These are phyloP conservation scores for Hirschioporus abietinus DNA, from an alignment of 768 basidiomycete genomes.

Conservation along the genomic window DNA sequence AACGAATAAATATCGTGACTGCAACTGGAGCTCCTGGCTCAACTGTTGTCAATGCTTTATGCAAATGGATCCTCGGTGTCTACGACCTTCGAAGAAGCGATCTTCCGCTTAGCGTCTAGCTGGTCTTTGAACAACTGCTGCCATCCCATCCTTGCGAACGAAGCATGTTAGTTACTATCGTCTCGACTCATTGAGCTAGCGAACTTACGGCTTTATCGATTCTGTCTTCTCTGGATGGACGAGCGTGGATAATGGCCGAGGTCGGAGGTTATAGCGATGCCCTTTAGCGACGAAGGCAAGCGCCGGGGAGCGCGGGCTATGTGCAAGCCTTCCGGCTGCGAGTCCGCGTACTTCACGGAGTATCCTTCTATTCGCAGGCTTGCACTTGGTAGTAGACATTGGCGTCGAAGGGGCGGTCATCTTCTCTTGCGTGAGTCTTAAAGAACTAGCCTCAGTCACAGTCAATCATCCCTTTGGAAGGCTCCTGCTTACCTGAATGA, in stretches of 20 bases:
- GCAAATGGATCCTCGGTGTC: neutral
- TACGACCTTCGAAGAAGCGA: neutral
- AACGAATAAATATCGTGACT: neutral
- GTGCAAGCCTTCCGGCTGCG: neutral
- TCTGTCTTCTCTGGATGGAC: neutral
- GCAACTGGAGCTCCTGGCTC: neutral
- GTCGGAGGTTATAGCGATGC: neutral
- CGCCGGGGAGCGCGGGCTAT: neutral
- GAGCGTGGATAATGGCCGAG: neutral
- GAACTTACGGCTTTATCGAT: neutral
- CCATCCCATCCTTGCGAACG: neutral
- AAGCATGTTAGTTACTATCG: neutral
- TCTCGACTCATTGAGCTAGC: neutral
- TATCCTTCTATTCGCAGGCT: neutral
- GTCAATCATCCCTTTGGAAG: neutral
- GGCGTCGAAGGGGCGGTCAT: neutral
- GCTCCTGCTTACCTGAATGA: neutral
- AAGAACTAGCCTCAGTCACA: neutral
- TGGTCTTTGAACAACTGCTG: neutral
- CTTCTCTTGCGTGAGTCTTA: neutral
- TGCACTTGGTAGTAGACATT: neutral
- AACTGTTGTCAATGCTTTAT: neutral
- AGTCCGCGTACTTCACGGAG: neutral
- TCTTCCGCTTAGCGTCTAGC: neutral
- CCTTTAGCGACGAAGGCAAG: neutral